A percentile compares a stretch with the other conserved stretches of the same genome.
Conservation (phyloP, 441 rosid genomes). For the Viola pubescens region DNA sequence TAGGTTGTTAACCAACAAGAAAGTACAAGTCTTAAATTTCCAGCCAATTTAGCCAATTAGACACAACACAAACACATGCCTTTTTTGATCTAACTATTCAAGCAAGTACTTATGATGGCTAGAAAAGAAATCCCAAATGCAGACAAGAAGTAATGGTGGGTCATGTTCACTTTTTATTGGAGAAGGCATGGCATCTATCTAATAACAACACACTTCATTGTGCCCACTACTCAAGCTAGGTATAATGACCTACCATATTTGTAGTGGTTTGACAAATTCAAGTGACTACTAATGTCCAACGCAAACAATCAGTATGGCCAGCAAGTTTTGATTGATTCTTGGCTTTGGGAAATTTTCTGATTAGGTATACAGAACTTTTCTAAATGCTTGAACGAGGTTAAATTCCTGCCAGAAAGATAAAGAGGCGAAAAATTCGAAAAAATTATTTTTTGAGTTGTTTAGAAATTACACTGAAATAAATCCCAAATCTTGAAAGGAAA, state of each 20-base stretch:
- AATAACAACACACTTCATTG: slow-evolving; percentile 1
- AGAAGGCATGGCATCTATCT: slow-evolving; percentile 21
- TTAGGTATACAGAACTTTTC: no score
- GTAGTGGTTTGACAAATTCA: slow-evolving; percentile 17
- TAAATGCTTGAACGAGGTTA: no score
- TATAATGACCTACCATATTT: slow-evolving; percentile 9
- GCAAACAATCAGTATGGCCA: slow-evolving; percentile 1
- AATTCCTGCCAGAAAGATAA: no score
- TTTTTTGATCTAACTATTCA: not conserved
- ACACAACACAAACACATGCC: not conserved
- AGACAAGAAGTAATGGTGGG: slow-evolving; percentile 31
- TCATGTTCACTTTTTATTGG: slow-evolving; percentile 19
- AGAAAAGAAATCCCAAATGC: not conserved
- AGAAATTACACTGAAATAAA: no score
- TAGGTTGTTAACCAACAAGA: not conserved
- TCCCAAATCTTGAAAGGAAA: no score
- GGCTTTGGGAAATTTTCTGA: no score
- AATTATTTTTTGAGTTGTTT: no score
- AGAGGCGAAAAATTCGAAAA: no score
- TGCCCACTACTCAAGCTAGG: slow-evolving; percentile 18
- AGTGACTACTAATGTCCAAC: slow-evolving; percentile 1
- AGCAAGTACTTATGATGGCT: slow-evolving; percentile 4
- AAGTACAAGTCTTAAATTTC: no score
- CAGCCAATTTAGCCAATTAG: not conserved
- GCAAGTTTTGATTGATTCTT: slow-evolving; percentile 8